Evolutionary conservation across 2,329 filamentous ascomycete genomes (phyloP), one percentile per base, ranked within the genome.

Genomic region (Aureobasidium sp.): DNA sequence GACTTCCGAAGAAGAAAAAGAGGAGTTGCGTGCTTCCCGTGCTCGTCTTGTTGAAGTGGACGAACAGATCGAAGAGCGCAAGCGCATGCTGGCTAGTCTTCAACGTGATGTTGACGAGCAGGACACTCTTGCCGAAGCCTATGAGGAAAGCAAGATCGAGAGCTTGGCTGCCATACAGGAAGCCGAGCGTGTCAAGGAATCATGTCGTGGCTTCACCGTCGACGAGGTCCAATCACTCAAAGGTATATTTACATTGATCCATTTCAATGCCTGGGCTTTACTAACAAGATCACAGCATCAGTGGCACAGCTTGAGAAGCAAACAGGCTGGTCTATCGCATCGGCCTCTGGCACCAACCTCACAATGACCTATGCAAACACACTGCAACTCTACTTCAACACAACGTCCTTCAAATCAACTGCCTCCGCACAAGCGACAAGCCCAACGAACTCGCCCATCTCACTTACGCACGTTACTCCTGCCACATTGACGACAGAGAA

Each of bases 201-300:
- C 96, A 69, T 96, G 89, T 72, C 86, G 92, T 59, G 92, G 93
- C 42, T 97, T 92, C 87, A 93, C 87, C 62, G 84, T 87, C 58
- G 86, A 82, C 31, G 94, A 97, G 75, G 90, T 97, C 66, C 83
- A 83, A 66, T 78, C 79, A 42, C 79, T 96, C n/a, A 91, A 92
- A 82, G 83, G 89, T 90, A 81, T 71, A 78, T 70, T 25, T 20
- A 25, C n/a, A 12, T 29, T n/a, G 31, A 34, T 25, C 37, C 31
- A 41, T 25, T 45, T 14, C 20, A 37, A 11, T 12, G 27, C n/a
- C 2, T 52, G 25, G 53, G 11, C 12, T 12, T 15, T 11, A 52
- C 77, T 82, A 71, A 84, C 72, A 48, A n/a, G 39, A 36, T 6
- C 7, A 61, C 68, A 91, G 88, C 77, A 49, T 85, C 83, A 64